Base-by-base conservation (phyloP, 2,329 filamentous ascomycete species). In the Dichotomopilus funicola region DNA sequence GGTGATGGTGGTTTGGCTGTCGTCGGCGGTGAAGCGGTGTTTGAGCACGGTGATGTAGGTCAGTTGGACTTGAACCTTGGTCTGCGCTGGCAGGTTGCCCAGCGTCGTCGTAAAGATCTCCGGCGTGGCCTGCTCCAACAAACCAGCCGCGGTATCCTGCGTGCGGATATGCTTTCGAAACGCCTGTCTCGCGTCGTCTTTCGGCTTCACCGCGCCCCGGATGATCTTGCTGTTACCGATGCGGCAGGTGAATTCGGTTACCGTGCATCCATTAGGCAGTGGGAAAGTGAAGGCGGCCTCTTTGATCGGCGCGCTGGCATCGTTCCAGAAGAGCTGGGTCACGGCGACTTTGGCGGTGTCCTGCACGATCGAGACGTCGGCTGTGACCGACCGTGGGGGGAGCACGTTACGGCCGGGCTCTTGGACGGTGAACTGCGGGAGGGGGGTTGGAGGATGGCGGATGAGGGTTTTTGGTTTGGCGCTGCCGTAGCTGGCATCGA, bases 31-130 rank as follows among this genome's bases (percentile, higher is more conserved):
- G 36, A 67, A 64, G 12, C 49, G 58, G 38, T 60, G 63, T 42
- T 61, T 64, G 40, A 68, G 59, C 10, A 65, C 27, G 33, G 60
- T 54, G 10, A 64, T 61, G 55, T 64, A 66, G 41, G 57, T 64
- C n/a, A 67, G 49, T 10, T 61, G 57, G 9, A 62, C 57, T 36
- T 63, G 65, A 38, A 67, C n/a, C 31, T 58, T 61, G 19, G 63
- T 63, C 8, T 62, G 56, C 3, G 57, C 49, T 9, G 64, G 65
- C 10, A 68, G 63, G 37, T 63, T 63, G 19, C 65, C 66, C 6
- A 68, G 55, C 1, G 54, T 63, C 0, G 61, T 62, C 10, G 63
- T 66, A 43, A 67, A 66, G 6, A 67, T 60, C 46, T 68, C 66
- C 4, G 62, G 49, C 0, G 60, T 66, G 38, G 64, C 61, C 50